phyloP scores from a whole-genome alignment of 805 yeast genomes.

The Lachancea thermotolerans region DNA sequence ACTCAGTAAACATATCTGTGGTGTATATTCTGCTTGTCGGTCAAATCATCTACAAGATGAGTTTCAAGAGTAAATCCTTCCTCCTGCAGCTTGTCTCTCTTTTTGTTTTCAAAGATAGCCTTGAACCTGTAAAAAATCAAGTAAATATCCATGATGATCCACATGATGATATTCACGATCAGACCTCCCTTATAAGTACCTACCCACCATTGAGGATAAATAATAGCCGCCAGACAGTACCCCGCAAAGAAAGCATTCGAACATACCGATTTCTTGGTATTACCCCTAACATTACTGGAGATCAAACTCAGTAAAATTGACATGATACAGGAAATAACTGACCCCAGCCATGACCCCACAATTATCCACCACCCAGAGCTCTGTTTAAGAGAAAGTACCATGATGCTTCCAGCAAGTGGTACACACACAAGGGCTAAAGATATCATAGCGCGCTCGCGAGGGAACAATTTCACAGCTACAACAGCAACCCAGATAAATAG shows the following conservation, averaged over 20 bases:
- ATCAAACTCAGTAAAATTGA: constrained; percentile 7
- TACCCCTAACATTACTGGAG: constrained; percentile 10
- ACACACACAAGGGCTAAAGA: constrained; percentile 1
- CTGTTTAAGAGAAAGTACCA: constrained; percentile 2
- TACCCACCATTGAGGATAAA: constrained; percentile 22
- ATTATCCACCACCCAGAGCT: constrained; percentile 8
- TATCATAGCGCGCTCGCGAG: constrained; percentile 6
- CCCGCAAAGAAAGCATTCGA: constrained; percentile 15
- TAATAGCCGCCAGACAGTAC: constrained; percentile 15
- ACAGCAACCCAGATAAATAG: constrained; percentile 8
- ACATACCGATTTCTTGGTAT: constrained; percentile 10
- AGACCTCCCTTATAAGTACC: constrained; percentile 17
- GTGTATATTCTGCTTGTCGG: constrained; percentile 23
- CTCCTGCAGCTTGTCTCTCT: constrained; percentile 12
- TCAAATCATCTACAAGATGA: constrained; percentile 21
- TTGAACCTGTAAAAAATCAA: constrained; percentile 24
- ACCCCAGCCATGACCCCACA: constrained; percentile 9
- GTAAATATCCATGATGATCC: constrained; percentile 22
- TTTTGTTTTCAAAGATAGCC: constrained; percentile 22
- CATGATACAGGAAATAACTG: constrained; percentile 7
- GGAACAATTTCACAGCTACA: constrained; percentile 5
- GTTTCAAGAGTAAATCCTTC: constrained; percentile 13
- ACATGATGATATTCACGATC: constrained; percentile 24
- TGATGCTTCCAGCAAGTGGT: constrained; percentile 7
- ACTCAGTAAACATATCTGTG: constrained; percentile 19